Evolutionary conservation across 257 asterid species (phyloP), one percentile per base, ranked within the genome.

Genomic region (Fraxinus cuspidata): DNA sequence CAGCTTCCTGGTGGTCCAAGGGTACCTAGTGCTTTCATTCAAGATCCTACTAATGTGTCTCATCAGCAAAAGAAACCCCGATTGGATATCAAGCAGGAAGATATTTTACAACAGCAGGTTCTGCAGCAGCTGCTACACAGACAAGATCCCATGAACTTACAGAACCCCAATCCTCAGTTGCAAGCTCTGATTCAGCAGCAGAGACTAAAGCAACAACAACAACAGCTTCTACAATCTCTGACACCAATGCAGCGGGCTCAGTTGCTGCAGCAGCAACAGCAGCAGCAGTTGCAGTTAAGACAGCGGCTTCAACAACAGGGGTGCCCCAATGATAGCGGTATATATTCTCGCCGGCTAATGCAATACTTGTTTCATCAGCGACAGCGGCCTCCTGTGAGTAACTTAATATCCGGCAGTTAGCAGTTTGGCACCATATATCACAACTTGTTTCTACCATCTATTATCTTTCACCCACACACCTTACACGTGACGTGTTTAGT

Each of bases 51-150:
- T n/a, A 74, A 85, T 49, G 74, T 91, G 71, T 86, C 96, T 35
- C 97, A 91, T 82, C 80, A 93, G 73, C 97, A 89, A 74, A 96
- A 96, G 94, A 96, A 90, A 86, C 97, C 97, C 27, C 94, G 97
- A 5, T 74, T 96, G 86, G 99, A 96, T 80, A 85, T 90, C 81
- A 93, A 96, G 85, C 97, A 90, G 85, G 99, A 93, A 79, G 97
- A 96, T 81, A 79, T 87, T 78, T 69, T 88, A 67, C 99, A 85
- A 60, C 98, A 88, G 85, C 98, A 92, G 86, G 95, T 92, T 83
- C 74, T 93, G 82, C 98, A 93, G 53, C 98, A 92, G 83, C 75
- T 86, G 40, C 56, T 88, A 85, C 88, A 91, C 65, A 88, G 96
- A 78, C 98, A 91, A 81, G 97, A 93, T 77, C 74, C 89, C 2